These are phyloP conservation scores for Coemansia sp. DNA, from an alignment of 192 early-diverging fungal species.

Conservation along the genomic window DNA sequence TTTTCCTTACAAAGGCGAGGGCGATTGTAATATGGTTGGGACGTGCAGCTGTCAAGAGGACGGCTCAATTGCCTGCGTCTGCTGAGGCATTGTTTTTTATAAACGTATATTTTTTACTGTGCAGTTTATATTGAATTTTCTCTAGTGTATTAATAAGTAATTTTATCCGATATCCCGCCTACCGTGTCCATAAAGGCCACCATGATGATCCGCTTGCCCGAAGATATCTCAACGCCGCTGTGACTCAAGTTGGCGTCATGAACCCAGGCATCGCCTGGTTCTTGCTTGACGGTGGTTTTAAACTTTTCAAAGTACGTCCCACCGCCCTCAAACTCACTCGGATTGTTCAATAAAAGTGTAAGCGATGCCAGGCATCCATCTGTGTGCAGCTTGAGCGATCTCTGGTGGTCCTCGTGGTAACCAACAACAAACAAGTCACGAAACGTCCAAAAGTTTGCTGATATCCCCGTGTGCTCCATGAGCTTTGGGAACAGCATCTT, in stretches of 20 bases:
- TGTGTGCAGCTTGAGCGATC: slow-evolving; percentile 43
- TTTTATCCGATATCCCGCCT: slow-evolving; percentile 6
- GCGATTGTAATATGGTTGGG: slow-evolving; percentile 37
- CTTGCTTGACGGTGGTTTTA: slow-evolving; percentile 6
- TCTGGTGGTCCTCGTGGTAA: slow-evolving; percentile 48
- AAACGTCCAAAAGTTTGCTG: slow-evolving; percentile 31
- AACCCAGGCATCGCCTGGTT: slow-evolving; percentile 47
- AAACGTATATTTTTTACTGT: background rate
- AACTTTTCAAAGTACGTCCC: slow-evolving; percentile 48
- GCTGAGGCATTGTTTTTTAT: slow-evolving; percentile 14
- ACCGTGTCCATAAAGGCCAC: slow-evolving; percentile 58
- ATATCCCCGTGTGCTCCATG: slow-evolving; percentile 24
- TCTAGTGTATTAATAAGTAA: slow-evolving; percentile 1
- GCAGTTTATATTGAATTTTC: no score
- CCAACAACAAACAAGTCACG: slow-evolving; percentile 51
- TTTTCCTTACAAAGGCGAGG: slow-evolving; percentile 38
- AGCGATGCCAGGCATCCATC: slow-evolving; percentile 57
- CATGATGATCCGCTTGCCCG: slow-evolving; percentile 40
- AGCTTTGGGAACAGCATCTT: slow-evolving; percentile 14
- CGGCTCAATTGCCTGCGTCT: slow-evolving; percentile 36
- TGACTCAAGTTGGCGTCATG: slow-evolving; percentile 51
- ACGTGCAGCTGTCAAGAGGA: slow-evolving; percentile 29
- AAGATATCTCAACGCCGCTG: slow-evolving; percentile 40
- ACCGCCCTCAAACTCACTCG: slow-evolving; percentile 52
- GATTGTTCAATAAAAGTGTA: slow-evolving; percentile 50